Evolutionary conservation across 495 filamentous ascomycete genomes (phyloP), one percentile per base, ranked within the genome.

Genomic region (Cercophora newfieldiana): DNA sequence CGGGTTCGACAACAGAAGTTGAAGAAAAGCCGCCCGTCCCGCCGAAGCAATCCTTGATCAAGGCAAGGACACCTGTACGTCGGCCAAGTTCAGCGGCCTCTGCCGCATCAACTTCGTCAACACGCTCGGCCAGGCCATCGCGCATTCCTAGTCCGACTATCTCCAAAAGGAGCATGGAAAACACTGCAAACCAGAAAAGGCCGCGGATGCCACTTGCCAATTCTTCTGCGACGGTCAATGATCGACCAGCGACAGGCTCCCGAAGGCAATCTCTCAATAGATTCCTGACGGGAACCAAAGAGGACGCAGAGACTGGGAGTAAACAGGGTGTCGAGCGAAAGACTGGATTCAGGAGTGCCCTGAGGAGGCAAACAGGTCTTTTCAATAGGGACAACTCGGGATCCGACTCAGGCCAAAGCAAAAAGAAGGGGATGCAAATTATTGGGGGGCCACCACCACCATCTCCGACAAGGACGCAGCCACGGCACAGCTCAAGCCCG

Each of bases 151-250:
- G 19, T 7, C 49, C 60, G 0, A 44, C 61, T 14, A 25, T 49
- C 4, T 58, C 73, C 1, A 74, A 67, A 37, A 63, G 61, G n/a
- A 54, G 48, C 3, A 37, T 61, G 14, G 77, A 75, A 29, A 72
- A 73, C 56, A 53, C 74, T 4, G 78, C 81, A 25, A 83, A 82
- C 58, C 80, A 83, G 61, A 85, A 83, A 65, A 73, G 77, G 12
- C 59, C 72, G 12, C 75, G 78, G 30, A 73, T 71, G n/a, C 75
- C 78, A 16, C 67, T 74, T 7, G 67, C 74, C 6, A 50, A 58
- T 4, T 54, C 69, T 24, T 61, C 69, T 33, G 55, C 68, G 12
- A 29, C 54, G 22, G 29, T 25, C 69, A 61, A 67, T 56, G 66
- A 68, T 61, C 73, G 58, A 19, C 65, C 65, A 68, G 63, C 68